phyloP scores from a whole-genome alignment of 257 asterid species.

The Penstemon barbatus region DNA sequence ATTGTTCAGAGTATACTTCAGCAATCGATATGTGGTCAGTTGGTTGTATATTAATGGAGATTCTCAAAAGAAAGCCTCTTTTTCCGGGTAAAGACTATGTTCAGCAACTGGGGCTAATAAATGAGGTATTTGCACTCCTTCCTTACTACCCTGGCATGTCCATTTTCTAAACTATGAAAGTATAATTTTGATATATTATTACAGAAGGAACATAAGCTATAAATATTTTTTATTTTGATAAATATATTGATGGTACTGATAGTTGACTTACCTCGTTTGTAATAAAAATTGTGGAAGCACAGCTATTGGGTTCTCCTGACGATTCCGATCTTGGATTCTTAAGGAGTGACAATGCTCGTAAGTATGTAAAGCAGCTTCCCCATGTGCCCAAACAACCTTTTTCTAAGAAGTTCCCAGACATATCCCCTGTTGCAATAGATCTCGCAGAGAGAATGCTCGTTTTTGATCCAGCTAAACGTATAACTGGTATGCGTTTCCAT shows the following conservation, averaged over 20 bases:
- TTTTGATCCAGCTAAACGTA: conserved; percentile 86
- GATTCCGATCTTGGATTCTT: conserved; percentile 85
- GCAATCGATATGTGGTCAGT: conserved; percentile 77
- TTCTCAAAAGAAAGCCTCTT: conserved; percentile 58
- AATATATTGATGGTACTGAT: neutral
- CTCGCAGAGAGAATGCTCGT: conserved; percentile 78
- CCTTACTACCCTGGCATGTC: neutral
- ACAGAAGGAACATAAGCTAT: conserved; percentile 2
- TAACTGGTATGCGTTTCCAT: conserved; percentile 54
- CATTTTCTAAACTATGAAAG: neutral
- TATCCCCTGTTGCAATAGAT: conserved; percentile 71
- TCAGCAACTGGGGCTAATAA: conserved; percentile 63
- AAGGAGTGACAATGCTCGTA: conserved; percentile 74
- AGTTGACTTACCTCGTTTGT: conserved; percentile 3
- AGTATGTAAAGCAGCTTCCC: conserved; percentile 77
- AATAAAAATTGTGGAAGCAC: conserved; percentile 26
- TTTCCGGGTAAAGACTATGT: conserved; percentile 71
- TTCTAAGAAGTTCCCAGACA: conserved; percentile 55
- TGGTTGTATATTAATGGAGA: conserved; percentile 71
- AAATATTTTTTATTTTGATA: neutral
- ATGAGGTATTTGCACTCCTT: conserved; percentile 40
- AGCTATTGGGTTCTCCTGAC: conserved; percentile 88
- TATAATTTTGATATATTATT: neutral
- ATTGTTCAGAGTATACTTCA: conserved; percentile 66
- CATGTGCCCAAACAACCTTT: conserved; percentile 56